phyloP scores from a whole-genome alignment of 202 grass and related monocot species.

The Saccharum hybrid region DNA sequence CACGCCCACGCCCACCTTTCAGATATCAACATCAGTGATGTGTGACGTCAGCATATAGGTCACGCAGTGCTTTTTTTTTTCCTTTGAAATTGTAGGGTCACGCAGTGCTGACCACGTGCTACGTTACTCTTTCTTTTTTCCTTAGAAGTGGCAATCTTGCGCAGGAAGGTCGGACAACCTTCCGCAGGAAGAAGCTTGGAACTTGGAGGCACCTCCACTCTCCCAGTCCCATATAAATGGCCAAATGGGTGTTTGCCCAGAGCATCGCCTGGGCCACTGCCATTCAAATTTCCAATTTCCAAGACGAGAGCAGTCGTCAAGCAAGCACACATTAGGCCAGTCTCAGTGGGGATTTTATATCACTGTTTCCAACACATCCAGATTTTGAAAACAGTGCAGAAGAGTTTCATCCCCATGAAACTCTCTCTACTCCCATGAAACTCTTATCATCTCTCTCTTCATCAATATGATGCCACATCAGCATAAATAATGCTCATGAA shows the following conservation, averaged over 20 bases:
- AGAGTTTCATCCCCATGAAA: no score
- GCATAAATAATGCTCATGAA: no score
- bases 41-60: background rate
- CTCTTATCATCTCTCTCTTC: no score
- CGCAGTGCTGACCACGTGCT: no score
- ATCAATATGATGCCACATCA: no score
- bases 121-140: no score
- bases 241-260: background rate
- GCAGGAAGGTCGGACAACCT: background rate
- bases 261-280: background rate
- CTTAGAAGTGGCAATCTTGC: conserved; percentile 2
- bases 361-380: no score
- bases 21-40: background rate
- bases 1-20: background rate
- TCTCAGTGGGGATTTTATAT: no score
- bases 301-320: background rate
- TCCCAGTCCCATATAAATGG: background rate
- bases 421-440: no score
- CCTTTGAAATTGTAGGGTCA: no score
- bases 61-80: no score
- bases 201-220: background rate
- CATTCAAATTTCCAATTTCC: background rate
- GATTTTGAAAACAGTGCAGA: no score
- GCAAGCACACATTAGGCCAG: background rate
- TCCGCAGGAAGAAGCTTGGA: background rate